Percentiles rank a stretch among this genome's conserved stretches.
Evolutionary conservation across 1,284 basidiomycete genomes (phyloP).

Genomic region (Papiliotrema flavescens): DNA sequence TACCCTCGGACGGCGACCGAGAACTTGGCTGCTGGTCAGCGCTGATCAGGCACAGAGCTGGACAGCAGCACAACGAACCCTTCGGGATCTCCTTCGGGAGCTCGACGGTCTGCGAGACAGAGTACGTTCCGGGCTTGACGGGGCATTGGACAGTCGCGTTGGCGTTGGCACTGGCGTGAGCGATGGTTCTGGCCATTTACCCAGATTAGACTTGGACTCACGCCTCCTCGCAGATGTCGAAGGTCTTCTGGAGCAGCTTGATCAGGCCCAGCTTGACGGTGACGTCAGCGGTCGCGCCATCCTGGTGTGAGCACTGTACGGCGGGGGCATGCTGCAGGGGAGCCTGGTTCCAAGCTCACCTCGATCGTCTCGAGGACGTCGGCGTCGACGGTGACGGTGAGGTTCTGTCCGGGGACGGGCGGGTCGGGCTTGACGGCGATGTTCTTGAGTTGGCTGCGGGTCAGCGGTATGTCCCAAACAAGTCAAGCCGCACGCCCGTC

Average conservation of each 20-base stretch:
- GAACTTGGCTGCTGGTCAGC: constrained; percentile 69
- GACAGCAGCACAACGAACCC: constrained; percentile 54
- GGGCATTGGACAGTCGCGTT: constrained; percentile 45
- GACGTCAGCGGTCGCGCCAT: constrained; percentile 86
- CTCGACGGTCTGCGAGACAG: constrained; percentile 70
- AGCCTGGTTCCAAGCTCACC: no score
- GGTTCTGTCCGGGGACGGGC: constrained; percentile 71
- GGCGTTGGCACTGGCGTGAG: constrained; percentile 21
- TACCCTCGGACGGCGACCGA: constrained; percentile 66
- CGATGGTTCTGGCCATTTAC: no score
- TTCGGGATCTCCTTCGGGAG: constrained; percentile 84
- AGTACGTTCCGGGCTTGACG: constrained; percentile 65
- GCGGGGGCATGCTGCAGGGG: not conserved
- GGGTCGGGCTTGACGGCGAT: constrained; percentile 74
- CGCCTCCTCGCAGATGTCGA: constrained; percentile 91
- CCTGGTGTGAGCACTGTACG: constrained; percentile 52
- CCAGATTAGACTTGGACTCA: constrained; percentile 54
- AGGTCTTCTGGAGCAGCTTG: constrained; percentile 72
- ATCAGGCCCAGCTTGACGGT: constrained; percentile 82
- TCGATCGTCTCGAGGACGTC: constrained; percentile 60
- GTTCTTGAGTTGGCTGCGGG: constrained; percentile 55
- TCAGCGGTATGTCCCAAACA: no score
- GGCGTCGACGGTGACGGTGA: constrained; percentile 74
- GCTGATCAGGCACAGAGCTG: no score
- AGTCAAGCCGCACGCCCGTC: not conserved